Conservation (phyloP, 1,284 basidiomycete genomes). For the Puccinia coronata region DNA sequence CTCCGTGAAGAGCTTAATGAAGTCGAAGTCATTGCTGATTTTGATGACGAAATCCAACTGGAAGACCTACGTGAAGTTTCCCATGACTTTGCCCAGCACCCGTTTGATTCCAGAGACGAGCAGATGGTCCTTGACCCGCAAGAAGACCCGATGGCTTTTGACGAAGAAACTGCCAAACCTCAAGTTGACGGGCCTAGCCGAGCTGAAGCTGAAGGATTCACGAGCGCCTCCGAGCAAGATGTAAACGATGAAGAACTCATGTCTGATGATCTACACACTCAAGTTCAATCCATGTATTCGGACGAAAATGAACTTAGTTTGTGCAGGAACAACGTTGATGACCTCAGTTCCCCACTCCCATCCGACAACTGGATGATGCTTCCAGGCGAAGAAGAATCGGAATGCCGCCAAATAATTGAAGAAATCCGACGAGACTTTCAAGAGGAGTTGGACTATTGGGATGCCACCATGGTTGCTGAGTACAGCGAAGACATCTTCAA, state of each 20-base stretch:
- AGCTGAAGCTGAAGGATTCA: conserved; percentile 60
- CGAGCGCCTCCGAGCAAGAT: conserved; percentile 64
- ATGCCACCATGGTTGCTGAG: conserved; percentile 97
- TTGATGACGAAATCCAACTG: conserved; percentile 21
- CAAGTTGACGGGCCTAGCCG: neutral
- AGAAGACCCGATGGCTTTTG: neutral
- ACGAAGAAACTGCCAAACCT: conserved; percentile 32
- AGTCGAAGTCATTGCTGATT: conserved; percentile 18
- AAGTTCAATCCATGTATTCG: conserved; percentile 14
- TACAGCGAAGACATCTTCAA: conserved; percentile 96
- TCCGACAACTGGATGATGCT: conserved; percentile 69
- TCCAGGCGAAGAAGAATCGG: conserved; percentile 58
- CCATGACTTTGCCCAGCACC: neutral
- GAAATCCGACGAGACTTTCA: conserved; percentile 59
- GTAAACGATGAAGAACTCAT: conserved; percentile 66
- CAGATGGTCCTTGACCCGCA: conserved; percentile 31
- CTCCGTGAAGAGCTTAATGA: conserved; percentile 22
- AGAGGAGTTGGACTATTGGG: conserved; percentile 74
- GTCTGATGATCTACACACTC: neutral
- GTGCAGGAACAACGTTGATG: conserved; percentile 39
- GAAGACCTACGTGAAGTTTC: neutral
- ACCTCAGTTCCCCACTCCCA: conserved; percentile 14
- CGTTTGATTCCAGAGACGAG: neutral
- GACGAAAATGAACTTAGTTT: conserved; percentile 50
- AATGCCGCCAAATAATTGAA: conserved; percentile 57